Conservation (phyloP, 345 rosid genomes). For the Sisymbrium irio region DNA sequence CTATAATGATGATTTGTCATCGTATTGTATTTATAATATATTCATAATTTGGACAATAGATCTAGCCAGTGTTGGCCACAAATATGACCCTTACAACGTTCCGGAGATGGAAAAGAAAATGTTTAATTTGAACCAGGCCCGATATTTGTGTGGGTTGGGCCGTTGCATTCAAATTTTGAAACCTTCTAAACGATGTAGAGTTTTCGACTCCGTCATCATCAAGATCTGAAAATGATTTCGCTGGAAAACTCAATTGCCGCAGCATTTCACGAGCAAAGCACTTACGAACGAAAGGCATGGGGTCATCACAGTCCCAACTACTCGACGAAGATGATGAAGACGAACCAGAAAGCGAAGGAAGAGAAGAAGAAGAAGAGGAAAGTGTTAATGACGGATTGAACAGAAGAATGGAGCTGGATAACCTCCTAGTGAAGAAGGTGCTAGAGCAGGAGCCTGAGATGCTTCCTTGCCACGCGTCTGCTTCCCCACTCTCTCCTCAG, state of each 20-base stretch:
- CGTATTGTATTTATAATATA: too few species aligned
- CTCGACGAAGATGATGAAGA: constrained; percentile 31
- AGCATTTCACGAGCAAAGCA: constrained; percentile 1
- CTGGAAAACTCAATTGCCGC: not conserved
- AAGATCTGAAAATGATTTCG: constrained; percentile 32
- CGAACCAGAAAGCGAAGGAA: constrained; percentile 6
- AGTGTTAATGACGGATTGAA: constrained; percentile 31
- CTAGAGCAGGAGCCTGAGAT: constrained; percentile 93
- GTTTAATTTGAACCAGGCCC: not conserved
- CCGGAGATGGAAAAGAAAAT: too few species aligned
- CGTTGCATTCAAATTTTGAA: not conserved
- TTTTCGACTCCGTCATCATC: not conserved
- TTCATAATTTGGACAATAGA: too few species aligned
- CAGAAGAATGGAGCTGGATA: constrained; percentile 35
- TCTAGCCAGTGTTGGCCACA: too few species aligned
- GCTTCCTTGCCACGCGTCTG: constrained; percentile 90
- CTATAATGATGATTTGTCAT: too few species aligned
- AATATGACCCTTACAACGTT: too few species aligned
- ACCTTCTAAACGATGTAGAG: not conserved
- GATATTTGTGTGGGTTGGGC: constrained; percentile 1
- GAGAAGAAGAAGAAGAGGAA: constrained; percentile 17
- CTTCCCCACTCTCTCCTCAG: constrained; percentile 96
- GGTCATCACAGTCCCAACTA: constrained; percentile 27
- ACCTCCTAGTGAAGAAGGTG: constrained; percentile 68
- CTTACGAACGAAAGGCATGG: constrained; percentile 17